These are phyloP conservation scores for Pleodorina starrii DNA, from an alignment of 139 green algal genomes.

Conservation along the genomic window DNA sequence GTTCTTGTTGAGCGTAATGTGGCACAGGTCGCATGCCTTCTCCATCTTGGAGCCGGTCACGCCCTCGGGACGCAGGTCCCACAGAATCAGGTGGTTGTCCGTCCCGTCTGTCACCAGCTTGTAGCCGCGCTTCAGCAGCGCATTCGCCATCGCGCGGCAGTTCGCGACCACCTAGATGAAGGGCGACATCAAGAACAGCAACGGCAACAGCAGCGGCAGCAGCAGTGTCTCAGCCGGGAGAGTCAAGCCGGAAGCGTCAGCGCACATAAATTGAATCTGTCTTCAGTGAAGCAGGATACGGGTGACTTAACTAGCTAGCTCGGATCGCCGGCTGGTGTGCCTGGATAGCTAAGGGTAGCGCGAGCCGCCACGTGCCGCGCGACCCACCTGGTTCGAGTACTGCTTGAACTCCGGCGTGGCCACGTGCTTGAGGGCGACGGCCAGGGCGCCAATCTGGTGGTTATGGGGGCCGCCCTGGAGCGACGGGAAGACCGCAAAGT, in stretches of 20 bases:
- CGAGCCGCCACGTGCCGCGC: not conserved
- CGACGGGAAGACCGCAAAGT: conserved; percentile 95
- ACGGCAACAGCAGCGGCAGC: no score
- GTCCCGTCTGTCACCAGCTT: conserved; percentile 91
- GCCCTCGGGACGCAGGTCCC: conserved; percentile 88
- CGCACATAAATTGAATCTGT: no score
- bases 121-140: conserved; percentile 82
- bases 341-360: no score
- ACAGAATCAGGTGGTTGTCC: conserved; percentile 97
- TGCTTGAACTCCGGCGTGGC: conserved; percentile 89
- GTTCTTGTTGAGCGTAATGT: conserved; percentile 99
- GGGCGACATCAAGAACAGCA: no score
- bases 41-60: conserved; percentile 87
- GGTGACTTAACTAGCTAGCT: no score
- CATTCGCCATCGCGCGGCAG: conserved; percentile 78
- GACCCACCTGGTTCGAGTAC: conserved; percentile 93
- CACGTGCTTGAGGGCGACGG: conserved; percentile 96
- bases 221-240: no score
- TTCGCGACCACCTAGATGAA: conserved; percentile 87
- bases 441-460: conserved; percentile 98
- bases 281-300: no score
- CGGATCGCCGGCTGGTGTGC: no score
- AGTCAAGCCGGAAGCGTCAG: no score
- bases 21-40: conserved; percentile 92
- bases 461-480: conserved; percentile 98